Conservation (phyloP, 768 basidiomycete genomes). For the Tricholoma sp. region DNA sequence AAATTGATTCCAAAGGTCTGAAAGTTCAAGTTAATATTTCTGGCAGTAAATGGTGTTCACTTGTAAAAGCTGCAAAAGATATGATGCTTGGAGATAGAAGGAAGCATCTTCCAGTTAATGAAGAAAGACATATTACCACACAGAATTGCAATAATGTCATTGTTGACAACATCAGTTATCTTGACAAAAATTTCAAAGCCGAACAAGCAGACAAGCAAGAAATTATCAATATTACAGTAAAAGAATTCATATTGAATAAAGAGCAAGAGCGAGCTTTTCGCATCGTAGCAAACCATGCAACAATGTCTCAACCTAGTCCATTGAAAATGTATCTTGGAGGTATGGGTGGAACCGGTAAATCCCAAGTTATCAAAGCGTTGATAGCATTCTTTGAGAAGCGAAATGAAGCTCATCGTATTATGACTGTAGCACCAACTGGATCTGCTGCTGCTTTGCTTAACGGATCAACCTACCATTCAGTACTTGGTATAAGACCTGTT, state of each 20-base stretch:
- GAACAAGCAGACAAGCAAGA: too few relatives aligned
- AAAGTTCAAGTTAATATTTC: not conserved
- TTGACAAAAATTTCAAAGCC: not conserved
- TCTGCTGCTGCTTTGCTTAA: slow-evolving; percentile 18
- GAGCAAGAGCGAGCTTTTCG: slow-evolving; percentile 21
- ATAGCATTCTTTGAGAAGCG: slow-evolving; percentile 12
- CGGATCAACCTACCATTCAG: slow-evolving; percentile 25
- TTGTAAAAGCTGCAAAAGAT: not conserved
- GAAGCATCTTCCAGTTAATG: too few relatives aligned
- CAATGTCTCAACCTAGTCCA: not conserved
- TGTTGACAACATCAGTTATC: not conserved
- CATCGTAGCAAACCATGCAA: slow-evolving; percentile 18
- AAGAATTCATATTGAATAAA: slow-evolving; percentile 13
- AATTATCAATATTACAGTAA: not conserved
- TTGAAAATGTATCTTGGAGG: slow-evolving; percentile 24
- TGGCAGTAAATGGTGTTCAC: not conserved
- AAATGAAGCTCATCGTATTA: slow-evolving; percentile 13
- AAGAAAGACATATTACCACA: not conserved
- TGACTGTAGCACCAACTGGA: slow-evolving; percentile 22
- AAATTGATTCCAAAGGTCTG: not conserved
- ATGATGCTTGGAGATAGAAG: not conserved
- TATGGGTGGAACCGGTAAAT: slow-evolving; percentile 24
- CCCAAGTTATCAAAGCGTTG: slow-evolving; percentile 15
- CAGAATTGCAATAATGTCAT: not conserved
- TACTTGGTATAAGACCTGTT: slow-evolving; percentile 9